phyloP scores from a whole-genome alignment of 208 protist genomes.

The Herpetomonas tarakana region DNA sequence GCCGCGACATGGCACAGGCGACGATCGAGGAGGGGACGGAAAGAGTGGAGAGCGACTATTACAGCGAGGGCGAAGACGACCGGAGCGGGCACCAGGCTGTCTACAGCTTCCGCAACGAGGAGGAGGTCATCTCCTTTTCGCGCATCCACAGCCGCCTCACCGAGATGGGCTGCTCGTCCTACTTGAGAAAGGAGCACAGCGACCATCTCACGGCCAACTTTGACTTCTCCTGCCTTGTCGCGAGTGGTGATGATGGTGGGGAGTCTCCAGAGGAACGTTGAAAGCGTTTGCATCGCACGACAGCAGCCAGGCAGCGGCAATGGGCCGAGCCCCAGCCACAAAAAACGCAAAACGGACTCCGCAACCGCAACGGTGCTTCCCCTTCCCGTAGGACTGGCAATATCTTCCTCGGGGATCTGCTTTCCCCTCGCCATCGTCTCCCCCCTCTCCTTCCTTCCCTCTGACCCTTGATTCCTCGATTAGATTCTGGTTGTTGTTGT shows the following conservation, averaged over 20 bases:
- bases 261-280: too few species aligned
- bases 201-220: slow-evolving; percentile 73
- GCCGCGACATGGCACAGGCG: background rate
- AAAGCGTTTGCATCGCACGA: too few species aligned
- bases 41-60: slow-evolving; percentile 23
- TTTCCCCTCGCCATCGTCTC: background rate
- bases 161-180: slow-evolving; percentile 74
- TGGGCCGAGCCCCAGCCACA: too few species aligned
- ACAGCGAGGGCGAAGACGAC: slow-evolving; percentile 82
- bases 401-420: background rate
- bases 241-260: too few species aligned
- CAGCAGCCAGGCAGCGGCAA: too few species aligned
- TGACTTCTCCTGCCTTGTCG: slow-evolving; percentile 47
- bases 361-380: too few species aligned
- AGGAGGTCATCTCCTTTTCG: slow-evolving; percentile 74
- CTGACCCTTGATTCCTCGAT: slow-evolving; percentile 8
- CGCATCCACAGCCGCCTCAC: slow-evolving; percentile 71
- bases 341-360: too few species aligned
- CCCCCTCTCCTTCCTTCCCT: slow-evolving; percentile 5
- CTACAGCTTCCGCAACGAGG: slow-evolving; percentile 68
- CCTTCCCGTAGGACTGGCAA: too few species aligned
- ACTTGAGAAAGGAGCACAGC: slow-evolving; percentile 64
- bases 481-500: slow-evolving; percentile 9
- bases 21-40: background rate
- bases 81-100: slow-evolving; percentile 55